A percentile compares a stretch with the other conserved stretches of the same genome.
Conservation (phyloP, 2,329 filamentous ascomycete genomes). For the Alternaria burnsii region DNA sequence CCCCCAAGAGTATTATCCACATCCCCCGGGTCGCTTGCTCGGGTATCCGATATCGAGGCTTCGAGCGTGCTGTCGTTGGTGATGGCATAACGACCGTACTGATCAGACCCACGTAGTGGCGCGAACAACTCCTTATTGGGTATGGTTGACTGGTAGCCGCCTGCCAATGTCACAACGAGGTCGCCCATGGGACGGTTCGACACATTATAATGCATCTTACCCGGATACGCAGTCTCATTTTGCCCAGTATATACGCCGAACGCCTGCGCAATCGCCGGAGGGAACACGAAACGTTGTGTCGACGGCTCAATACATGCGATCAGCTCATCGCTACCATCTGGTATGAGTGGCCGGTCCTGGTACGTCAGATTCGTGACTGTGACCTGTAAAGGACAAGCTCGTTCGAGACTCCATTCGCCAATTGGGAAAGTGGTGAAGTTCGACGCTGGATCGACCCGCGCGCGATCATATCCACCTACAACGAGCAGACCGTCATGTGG, state of each 20-base stretch:
- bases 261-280: conserved; percentile 5
- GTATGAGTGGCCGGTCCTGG: conserved; percentile 5
- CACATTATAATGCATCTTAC: conserved; percentile 12
- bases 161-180: conserved; percentile 10
- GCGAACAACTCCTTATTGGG: conserved; percentile 18
- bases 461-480: conserved; percentile 21
- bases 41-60: conserved; percentile 15
- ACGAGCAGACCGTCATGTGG: conserved; percentile 18
- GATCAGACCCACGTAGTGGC: conserved; percentile 18
- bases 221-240: conserved; percentile 11
- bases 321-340: not conserved
- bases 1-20: conserved; percentile 11
- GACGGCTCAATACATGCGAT: conserved; percentile 14
- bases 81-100: conserved; percentile 19
- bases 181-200: conserved; percentile 9
- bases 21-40: conserved; percentile 6
- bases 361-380: conserved; percentile 15
- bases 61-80: conserved; percentile 18
- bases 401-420: conserved; percentile 13
- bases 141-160: conserved; percentile 15
- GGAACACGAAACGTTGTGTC: conserved; percentile 15
- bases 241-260: conserved; percentile 3
- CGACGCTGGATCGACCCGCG: conserved; percentile 8
- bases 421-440: conserved; percentile 17
- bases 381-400: conserved; percentile 17